These are phyloP conservation scores for Nitzschia sp. DNA, from an alignment of 108 stramenopile species.

Conservation along the genomic window DNA sequence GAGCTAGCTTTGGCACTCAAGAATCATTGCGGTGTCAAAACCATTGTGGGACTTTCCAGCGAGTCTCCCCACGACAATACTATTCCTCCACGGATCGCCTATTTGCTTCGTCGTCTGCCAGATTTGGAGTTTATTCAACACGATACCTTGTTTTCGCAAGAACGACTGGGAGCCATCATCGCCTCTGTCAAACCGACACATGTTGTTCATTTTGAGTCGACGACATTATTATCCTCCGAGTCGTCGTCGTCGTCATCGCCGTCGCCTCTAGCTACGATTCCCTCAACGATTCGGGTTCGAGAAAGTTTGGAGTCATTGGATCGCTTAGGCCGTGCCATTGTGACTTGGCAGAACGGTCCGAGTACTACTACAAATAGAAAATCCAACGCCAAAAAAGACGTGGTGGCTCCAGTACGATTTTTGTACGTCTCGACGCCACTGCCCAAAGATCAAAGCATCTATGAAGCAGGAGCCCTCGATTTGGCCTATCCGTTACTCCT, in stretches of 20 bases:
- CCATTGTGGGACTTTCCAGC: slow-evolving; percentile 37
- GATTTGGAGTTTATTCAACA: slow-evolving; percentile 24
- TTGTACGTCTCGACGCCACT: slow-evolving; percentile 11
- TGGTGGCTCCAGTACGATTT: background rate
- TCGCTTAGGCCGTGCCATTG: slow-evolving; percentile 35
- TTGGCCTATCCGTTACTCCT: slow-evolving; percentile 3
- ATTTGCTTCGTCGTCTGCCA: slow-evolving; percentile 42
- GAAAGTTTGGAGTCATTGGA: slow-evolving; percentile 43
- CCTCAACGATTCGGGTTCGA: slow-evolving; percentile 25
- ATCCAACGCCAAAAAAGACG: background rate
- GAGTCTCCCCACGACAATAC: slow-evolving; percentile 29
- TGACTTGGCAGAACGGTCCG: slow-evolving; percentile 2
- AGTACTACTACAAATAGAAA: background rate
- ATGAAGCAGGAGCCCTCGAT: background rate
- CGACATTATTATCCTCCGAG: too few species aligned
- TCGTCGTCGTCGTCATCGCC: too few species aligned
- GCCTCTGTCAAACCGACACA: slow-evolving; percentile 49
- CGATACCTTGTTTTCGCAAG: slow-evolving; percentile 30
- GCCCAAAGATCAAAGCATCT: slow-evolving; percentile 28
- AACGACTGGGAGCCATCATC: slow-evolving; percentile 33
- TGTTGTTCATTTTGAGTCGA: slow-evolving; percentile 44
- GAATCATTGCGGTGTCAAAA: slow-evolving; percentile 49
- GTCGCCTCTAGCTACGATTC: background rate
- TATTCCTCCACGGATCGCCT: slow-evolving; percentile 45
- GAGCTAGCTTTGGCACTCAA: slow-evolving; percentile 52